Evolutionary conservation across 2,329 filamentous ascomycete genomes (phyloP).

Genomic region (Apiospora phragmitis): DNA sequence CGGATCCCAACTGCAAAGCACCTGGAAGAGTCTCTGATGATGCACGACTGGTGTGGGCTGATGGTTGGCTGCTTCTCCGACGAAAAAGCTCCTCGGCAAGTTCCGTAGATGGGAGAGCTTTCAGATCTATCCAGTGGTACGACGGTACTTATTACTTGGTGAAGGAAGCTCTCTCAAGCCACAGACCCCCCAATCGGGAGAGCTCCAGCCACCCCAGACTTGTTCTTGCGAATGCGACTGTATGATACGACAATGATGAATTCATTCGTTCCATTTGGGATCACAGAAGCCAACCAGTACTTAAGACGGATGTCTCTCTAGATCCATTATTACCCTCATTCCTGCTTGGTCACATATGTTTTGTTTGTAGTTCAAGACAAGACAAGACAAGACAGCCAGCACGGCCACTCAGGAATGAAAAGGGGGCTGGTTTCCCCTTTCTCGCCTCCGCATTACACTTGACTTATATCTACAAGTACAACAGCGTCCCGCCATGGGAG

Average conservation of each 20-base stretch:
- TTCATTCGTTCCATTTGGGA: background rate
- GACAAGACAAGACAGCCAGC: background rate
- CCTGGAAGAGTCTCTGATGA: background rate
- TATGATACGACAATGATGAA: background rate
- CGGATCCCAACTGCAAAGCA: background rate
- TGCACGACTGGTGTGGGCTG: background rate
- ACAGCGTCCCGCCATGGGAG: background rate
- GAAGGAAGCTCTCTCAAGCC: background rate
- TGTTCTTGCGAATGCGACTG: background rate
- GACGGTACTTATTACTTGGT: background rate
- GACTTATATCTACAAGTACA: slow-evolving; percentile 7
- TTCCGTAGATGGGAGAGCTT: background rate
- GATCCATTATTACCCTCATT: background rate
- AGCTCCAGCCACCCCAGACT: background rate
- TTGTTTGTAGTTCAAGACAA: background rate
- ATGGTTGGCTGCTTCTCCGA: background rate
- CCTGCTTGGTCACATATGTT: background rate
- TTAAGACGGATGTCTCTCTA: background rate
- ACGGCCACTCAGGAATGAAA: background rate
- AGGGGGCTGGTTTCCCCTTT: background rate
- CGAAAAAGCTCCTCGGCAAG: slow-evolving; percentile 8
- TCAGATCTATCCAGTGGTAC: background rate
- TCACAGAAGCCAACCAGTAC: background rate
- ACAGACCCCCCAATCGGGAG: background rate
- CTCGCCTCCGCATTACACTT: background rate